Conservation (phyloP, 345 rosid genomes). For the Acer negundo region DNA sequence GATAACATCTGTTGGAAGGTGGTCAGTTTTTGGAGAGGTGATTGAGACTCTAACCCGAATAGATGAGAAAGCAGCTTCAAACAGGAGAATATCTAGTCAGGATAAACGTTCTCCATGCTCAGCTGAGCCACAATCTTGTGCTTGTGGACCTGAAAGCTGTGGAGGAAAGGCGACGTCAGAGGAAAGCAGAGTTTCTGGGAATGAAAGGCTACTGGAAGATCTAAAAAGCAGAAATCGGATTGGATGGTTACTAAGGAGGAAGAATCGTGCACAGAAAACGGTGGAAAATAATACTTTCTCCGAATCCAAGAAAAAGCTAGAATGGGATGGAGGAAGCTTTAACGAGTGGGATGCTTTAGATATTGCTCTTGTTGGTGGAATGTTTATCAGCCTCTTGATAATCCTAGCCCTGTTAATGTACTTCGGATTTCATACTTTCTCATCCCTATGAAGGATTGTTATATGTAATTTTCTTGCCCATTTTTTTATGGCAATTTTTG, state of each 20-base stretch:
- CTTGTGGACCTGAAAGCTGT: conserved; percentile 55
- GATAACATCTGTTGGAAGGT: conserved; percentile 92
- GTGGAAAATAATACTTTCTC: conserved; percentile 23
- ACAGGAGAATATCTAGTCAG: conserved; percentile 24
- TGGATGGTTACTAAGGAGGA: conserved; percentile 59
- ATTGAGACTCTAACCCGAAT: conserved; percentile 49
- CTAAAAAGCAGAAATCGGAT: conserved; percentile 31
- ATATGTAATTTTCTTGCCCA: neutral
- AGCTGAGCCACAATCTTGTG: conserved; percentile 38
- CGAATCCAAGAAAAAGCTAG: conserved; percentile 35
- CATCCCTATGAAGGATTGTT: conserved; percentile 21
- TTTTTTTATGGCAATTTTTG: neutral
- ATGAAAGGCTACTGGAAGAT: conserved; percentile 32
- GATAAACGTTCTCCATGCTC: conserved; percentile 38
- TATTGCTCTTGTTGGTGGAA: conserved; percentile 66
- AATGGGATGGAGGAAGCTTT: conserved; percentile 21
- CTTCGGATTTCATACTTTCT: conserved; percentile 39
- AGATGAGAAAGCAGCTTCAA: conserved; percentile 23
- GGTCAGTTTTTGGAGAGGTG: conserved; percentile 91
- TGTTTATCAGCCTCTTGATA: conserved; percentile 55
- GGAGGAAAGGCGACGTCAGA: conserved; percentile 34
- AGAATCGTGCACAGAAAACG: conserved; percentile 26
- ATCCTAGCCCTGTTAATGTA: conserved; percentile 48
- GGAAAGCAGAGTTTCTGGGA: conserved; percentile 14
- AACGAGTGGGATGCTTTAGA: conserved; percentile 52